Conservation (phyloP, 2,329 filamentous ascomycete species). For the Fusarium metavorans region DNA sequence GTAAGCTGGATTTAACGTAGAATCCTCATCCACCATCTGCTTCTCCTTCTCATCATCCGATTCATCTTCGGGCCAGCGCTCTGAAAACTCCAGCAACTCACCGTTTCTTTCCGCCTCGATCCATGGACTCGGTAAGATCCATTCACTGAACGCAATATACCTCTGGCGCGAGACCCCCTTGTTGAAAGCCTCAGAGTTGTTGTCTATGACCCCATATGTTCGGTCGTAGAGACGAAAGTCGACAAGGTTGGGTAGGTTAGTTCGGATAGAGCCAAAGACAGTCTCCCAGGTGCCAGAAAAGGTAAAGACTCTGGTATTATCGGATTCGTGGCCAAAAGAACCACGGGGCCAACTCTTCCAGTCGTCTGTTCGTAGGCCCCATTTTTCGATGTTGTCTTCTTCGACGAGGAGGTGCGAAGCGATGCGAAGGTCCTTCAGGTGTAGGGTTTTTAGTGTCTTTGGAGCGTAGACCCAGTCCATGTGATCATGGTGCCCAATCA, state of each 20-base stretch:
- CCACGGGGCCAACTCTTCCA: background rate
- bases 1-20: background rate
- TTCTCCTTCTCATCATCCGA: background rate
- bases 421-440: background rate
- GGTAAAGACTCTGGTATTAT: background rate
- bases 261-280: background rate
- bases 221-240: background rate
- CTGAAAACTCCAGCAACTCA: background rate
- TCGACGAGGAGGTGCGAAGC: background rate
- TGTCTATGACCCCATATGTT: background rate
- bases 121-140: background rate
- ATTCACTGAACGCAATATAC: background rate
- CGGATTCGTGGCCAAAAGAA: background rate
- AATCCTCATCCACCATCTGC: background rate
- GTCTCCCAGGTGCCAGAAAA: background rate
- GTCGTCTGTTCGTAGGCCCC: background rate
- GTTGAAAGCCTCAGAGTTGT: background rate
- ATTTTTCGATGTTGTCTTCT: background rate
- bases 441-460: background rate
- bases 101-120: background rate
- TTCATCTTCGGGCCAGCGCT: background rate
- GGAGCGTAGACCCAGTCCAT: background rate
- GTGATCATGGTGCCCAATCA: background rate
- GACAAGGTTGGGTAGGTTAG: background rate
- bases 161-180: background rate